Evolutionary conservation across 2,329 filamentous ascomycete species (phyloP).

Genomic region (Monosporascus sp.): DNA sequence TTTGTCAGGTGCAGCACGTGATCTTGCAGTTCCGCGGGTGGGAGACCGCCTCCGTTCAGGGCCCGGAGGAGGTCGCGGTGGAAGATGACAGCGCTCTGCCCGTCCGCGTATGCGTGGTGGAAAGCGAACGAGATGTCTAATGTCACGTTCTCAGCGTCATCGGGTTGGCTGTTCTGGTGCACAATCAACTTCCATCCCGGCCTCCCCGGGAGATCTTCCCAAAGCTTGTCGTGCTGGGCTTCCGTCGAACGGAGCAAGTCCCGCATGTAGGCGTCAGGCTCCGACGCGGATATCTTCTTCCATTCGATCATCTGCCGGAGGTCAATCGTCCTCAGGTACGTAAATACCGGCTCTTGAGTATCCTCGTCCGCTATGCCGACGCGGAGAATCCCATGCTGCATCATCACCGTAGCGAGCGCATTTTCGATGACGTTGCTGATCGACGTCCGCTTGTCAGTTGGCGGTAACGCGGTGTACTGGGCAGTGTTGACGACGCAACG

Average conservation of each 20-base stretch:
- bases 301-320: conserved; percentile 38
- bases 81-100: conserved; percentile 41
- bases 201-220: conserved; percentile 30
- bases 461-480: conserved; percentile 30
- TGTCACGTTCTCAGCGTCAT: conserved; percentile 9
- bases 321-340: conserved; percentile 36
- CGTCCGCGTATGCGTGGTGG: conserved; percentile 50
- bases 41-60: conserved; percentile 24
- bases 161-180: conserved; percentile 18
- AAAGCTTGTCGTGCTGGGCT: conserved; percentile 35
- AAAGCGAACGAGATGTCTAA: conserved; percentile 42
- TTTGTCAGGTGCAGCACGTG: conserved; percentile 27
- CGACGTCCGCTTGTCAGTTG: conserved; percentile 5
- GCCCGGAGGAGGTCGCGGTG: conserved; percentile 41
- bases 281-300: conserved; percentile 15
- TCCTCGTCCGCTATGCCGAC: conserved; percentile 43
- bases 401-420: conserved; percentile 35
- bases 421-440: conserved; percentile 24
- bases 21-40: conserved; percentile 10
- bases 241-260: conserved; percentile 26
- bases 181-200: conserved; percentile 45
- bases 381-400: conserved; percentile 40
- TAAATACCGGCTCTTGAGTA: conserved; percentile 37
- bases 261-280: conserved; percentile 24
- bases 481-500: conserved; percentile 40